phyloP scores from a whole-genome alignment of 2,329 filamentous ascomycete genomes.

The Cordyceps cicadae region DNA sequence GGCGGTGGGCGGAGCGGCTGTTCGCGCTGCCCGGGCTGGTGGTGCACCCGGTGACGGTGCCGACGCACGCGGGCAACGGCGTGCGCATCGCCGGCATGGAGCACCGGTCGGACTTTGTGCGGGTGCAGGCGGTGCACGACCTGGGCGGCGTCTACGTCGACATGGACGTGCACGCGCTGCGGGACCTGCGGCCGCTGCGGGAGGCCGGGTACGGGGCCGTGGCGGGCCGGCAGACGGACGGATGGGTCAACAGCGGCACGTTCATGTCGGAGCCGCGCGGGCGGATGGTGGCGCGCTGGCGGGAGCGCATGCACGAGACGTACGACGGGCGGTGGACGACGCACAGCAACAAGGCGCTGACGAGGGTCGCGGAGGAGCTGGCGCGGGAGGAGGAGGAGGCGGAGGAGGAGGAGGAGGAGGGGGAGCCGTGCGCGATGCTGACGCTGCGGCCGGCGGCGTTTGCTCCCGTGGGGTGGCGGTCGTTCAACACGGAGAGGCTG shows the following conservation, averaged over 20 bases:
- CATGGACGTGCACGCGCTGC: constrained; percentile 16
- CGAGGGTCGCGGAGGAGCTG: constrained; percentile 38
- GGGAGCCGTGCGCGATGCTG: constrained; percentile 18
- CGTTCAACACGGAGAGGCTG: constrained; percentile 12
- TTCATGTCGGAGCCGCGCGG: constrained; percentile 18
- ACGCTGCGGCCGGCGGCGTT: constrained; percentile 19
- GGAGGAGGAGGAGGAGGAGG: no score
- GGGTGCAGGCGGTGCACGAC: constrained; percentile 16
- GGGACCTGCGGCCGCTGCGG: constrained; percentile 13
- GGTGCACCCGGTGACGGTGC: constrained; percentile 25
- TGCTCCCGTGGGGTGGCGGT: constrained; percentile 17
- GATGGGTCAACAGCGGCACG: constrained; percentile 17
- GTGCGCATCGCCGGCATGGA: constrained; percentile 12
- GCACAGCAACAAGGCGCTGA: constrained; percentile 21
- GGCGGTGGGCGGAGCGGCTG: constrained; percentile 20
- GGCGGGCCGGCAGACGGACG: constrained; percentile 14
- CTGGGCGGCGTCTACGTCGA: constrained; percentile 19
- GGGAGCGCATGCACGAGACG: constrained; percentile 19
- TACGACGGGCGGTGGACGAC: constrained; percentile 23
- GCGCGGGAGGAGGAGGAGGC: constrained; percentile 4
- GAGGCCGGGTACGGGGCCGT: constrained; percentile 12
- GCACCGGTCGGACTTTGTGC: constrained; percentile 18
- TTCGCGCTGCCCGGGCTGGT: constrained; percentile 17
- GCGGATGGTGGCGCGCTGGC: constrained; percentile 16
- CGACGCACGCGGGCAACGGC: constrained; percentile 14